These are phyloP conservation scores for Penicillium polonicum DNA, from an alignment of 2,329 filamentous ascomycete species.

Conservation along the genomic window DNA sequence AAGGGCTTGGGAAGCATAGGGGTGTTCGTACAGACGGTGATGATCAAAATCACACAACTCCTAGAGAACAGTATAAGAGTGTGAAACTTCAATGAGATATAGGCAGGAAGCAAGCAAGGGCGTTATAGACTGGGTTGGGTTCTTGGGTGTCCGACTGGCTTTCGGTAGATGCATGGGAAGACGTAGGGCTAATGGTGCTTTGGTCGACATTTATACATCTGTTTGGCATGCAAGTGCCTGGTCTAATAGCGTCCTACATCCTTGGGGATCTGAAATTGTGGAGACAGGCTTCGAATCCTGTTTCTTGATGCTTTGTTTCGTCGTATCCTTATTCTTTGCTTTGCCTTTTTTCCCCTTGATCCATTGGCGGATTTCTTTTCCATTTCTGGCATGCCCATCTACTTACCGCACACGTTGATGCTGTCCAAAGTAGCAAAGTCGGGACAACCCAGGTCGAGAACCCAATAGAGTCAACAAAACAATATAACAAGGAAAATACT, in stretches of 20 bases:
- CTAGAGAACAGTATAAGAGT: constrained; percentile 40
- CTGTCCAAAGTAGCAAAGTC: background rate
- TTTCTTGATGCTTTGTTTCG: background rate
- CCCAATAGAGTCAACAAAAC: constrained; percentile 1
- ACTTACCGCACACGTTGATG: background rate
- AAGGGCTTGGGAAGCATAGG: background rate
- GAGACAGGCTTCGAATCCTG: background rate
- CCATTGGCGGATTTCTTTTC: background rate
- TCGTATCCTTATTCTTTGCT: background rate
- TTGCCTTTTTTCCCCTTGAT: background rate
- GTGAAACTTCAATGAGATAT: constrained; percentile 10
- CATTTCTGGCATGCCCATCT: background rate
- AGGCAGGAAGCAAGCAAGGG: constrained; percentile 1
- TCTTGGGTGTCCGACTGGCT: constrained; percentile 5
- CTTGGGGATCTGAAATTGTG: background rate
- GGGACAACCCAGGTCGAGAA: constrained; percentile 9
- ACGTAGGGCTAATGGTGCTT: background rate
- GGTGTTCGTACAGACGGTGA: constrained; percentile 46
- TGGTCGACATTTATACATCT: constrained; percentile 2
- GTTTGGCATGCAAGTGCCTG: background rate
- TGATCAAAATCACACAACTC: constrained; percentile 46
- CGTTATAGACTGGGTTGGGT: constrained; percentile 5
- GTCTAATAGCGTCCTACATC: constrained; percentile 8
- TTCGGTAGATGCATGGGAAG: constrained; percentile 1
- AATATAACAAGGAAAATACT: constrained; percentile 22